phyloP scores from a whole-genome alignment of 2,329 filamentous ascomycete species.

The Colletotrichum sp. region DNA sequence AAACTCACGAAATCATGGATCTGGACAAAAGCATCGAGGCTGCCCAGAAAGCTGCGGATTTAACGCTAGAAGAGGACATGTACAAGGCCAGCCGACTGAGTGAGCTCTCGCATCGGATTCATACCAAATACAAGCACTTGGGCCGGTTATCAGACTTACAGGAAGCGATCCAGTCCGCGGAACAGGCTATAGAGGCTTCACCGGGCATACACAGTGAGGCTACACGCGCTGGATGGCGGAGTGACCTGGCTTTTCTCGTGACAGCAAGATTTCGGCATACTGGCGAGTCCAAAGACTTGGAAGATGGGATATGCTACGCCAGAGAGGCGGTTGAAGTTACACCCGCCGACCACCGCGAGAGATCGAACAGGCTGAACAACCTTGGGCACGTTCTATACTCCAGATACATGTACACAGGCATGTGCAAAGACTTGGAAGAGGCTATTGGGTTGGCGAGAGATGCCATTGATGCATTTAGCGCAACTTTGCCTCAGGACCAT shows the following conservation, averaged over 20 bases:
- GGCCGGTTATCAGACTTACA: neutral
- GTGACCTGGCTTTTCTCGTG: neutral
- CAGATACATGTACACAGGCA: neutral
- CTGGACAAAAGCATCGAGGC: neutral
- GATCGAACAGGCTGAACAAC: neutral
- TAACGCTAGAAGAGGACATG: neutral
- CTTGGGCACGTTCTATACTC: neutral
- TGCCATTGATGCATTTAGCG: neutral
- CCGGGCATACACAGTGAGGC: neutral
- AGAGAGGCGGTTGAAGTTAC: neutral
- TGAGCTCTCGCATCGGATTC: neutral
- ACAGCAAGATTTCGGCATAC: neutral
- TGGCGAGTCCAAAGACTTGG: neutral
- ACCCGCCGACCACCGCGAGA: neutral
- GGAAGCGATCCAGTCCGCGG: neutral
- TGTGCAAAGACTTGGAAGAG: neutral
- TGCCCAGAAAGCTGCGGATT: neutral
- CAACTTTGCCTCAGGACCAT: neutral
- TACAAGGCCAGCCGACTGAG: neutral
- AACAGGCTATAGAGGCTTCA: neutral
- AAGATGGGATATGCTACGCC: neutral
- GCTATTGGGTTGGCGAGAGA: rapidly evolving
- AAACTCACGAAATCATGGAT: neutral
- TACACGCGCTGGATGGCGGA: neutral
- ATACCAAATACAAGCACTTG: neutral